A percentile compares a stretch with the other conserved stretches of the same genome.
These are phyloP conservation scores for Penicillium sp. DNA, from an alignment of 2,329 filamentous ascomycete genomes.

Conservation along the genomic window DNA sequence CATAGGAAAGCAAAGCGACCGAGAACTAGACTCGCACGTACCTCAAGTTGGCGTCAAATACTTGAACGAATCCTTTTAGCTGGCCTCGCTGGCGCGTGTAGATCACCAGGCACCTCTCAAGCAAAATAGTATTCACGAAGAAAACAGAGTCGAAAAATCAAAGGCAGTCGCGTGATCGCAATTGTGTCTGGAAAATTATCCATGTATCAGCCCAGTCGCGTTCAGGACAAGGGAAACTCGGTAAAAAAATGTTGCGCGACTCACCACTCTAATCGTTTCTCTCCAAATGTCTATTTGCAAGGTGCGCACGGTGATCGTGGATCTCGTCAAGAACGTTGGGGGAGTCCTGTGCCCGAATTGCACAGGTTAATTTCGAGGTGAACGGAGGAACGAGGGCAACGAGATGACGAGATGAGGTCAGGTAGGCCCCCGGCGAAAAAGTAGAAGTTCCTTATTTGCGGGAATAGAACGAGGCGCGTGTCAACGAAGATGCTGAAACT, in stretches of 20 bases:
- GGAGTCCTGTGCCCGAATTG: background rate
- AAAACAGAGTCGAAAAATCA: background rate
- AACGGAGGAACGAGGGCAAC: background rate
- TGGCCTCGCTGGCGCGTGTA: background rate
- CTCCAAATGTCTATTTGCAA: slow-evolving; percentile 27
- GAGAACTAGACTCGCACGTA: background rate
- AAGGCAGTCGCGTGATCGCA: slow-evolving; percentile 9
- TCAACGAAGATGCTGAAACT: background rate
- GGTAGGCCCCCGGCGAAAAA: background rate
- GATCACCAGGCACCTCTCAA: background rate
- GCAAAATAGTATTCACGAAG: background rate
- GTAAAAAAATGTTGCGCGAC: slow-evolving; percentile 15
- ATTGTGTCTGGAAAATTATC: background rate
- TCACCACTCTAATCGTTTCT: slow-evolving; percentile 33
- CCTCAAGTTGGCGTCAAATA: background rate
- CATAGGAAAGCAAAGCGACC: background rate
- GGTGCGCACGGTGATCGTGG: slow-evolving; percentile 23
- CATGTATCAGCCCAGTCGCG: slow-evolving; percentile 6
- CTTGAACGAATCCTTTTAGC: background rate
- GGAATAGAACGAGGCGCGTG: background rate
- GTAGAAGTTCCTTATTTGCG: background rate
- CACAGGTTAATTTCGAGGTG: background rate
- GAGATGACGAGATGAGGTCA: background rate
- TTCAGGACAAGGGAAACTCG: background rate
- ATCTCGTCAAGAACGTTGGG: slow-evolving; percentile 22